Conservation (phyloP, 306 rosid species). For the Cucurbita argyrosperma region DNA sequence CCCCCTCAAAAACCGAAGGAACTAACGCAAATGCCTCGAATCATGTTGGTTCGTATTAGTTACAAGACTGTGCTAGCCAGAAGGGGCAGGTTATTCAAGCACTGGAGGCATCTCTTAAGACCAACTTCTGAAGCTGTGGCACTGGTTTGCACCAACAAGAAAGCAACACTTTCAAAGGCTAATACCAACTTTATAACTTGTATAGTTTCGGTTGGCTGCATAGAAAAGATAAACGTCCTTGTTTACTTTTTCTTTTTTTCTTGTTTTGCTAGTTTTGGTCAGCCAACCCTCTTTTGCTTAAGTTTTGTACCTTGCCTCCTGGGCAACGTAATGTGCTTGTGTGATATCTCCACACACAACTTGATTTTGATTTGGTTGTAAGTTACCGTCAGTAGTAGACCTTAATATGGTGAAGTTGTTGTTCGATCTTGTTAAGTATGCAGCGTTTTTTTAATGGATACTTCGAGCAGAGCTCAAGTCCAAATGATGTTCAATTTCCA, state of each 20-base stretch:
- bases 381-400: neutral
- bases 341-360: neutral
- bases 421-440: neutral
- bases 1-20: slow-evolving; percentile 22
- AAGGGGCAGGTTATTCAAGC: slow-evolving; percentile 8
- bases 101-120: slow-evolving; percentile 18
- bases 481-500: neutral
- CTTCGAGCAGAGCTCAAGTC: neutral
- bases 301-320: neutral
- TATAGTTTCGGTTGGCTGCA: slow-evolving; percentile 12
- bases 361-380: neutral
- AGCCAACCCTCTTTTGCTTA: neutral
- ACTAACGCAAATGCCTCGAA: slow-evolving; percentile 17
- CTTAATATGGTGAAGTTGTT: neutral
- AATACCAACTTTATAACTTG: slow-evolving; percentile 13
- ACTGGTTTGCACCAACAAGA: slow-evolving; percentile 17
- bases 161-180: slow-evolving; percentile 19
- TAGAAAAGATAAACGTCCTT: neutral
- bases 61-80: slow-evolving; percentile 9
- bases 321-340: neutral
- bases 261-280: neutral
- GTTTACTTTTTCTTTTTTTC: neutral
- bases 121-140: slow-evolving; percentile 23
- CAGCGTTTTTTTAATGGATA: too few species aligned
- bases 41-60: slow-evolving; percentile 12